These are phyloP conservation scores for Kwoniella shivajii DNA, from an alignment of 1,284 basidiomycete genomes.

Conservation along the genomic window DNA sequence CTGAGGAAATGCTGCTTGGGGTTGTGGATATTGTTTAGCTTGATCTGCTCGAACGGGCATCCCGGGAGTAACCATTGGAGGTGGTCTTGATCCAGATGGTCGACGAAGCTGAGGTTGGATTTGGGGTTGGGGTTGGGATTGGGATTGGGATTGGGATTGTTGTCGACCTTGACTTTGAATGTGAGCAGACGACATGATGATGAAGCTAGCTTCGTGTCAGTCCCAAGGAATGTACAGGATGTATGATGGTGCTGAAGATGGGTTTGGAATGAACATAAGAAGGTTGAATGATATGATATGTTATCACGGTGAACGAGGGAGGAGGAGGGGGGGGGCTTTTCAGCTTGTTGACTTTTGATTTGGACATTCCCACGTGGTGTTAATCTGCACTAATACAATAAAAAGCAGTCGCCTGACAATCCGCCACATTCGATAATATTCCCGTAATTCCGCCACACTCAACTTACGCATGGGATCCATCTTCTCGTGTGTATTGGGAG, in stretches of 20 bases:
- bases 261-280: not conserved
- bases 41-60: constrained; percentile 18
- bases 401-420: not conserved
- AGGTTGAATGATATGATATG: constrained; percentile 6
- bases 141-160: not conserved
- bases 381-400: not conserved
- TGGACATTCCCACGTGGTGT: too few species aligned
- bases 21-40: constrained; percentile 14
- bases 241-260: not conserved
- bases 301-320: not conserved
- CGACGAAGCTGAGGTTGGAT: constrained; percentile 2
- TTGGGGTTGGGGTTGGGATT: constrained; percentile 1
- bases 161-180: not conserved
- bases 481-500: not conserved
- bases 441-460: not conserved
- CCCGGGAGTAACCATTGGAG: constrained; percentile 16
- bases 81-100: constrained; percentile 12
- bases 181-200: constrained; percentile 1
- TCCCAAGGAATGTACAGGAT: not conserved
- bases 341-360: not conserved
- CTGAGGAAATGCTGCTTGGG: constrained; percentile 6
- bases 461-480: not conserved
- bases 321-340: constrained; percentile 6
- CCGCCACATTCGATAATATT: not conserved
- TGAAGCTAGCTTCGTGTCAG: not conserved